phyloP scores from a whole-genome alignment of 108 stramenopile genomes.

The Cylindrotheca closterium region DNA sequence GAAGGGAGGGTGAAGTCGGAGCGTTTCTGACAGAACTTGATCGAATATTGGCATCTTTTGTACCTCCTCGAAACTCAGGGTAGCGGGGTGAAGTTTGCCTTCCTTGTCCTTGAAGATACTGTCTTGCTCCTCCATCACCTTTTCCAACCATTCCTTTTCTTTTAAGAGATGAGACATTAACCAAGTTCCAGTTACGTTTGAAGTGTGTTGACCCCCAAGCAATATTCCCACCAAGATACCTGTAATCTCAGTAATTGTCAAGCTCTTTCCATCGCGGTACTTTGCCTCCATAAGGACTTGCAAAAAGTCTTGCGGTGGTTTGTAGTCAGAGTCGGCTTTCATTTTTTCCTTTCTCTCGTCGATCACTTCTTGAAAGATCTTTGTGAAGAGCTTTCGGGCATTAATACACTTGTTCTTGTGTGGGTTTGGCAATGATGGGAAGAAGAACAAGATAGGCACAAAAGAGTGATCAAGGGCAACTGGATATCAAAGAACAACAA shows the following conservation, averaged over 20 bases:
- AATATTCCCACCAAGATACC: slow-evolving; percentile 72
- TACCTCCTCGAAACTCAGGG: slow-evolving; percentile 23
- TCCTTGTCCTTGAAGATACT: slow-evolving; percentile 13
- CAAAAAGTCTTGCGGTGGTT: slow-evolving; percentile 46
- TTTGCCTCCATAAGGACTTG: slow-evolving; percentile 70
- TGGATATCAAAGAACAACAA: not conserved
- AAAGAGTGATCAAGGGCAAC: slow-evolving; percentile 71
- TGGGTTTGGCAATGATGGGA: slow-evolving; percentile 64
- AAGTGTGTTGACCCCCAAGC: slow-evolving; percentile 83
- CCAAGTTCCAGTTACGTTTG: slow-evolving; percentile 72
- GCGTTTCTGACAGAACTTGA: slow-evolving; percentile 61
- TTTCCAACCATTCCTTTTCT: slow-evolving; percentile 34
- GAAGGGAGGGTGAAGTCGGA: slow-evolving; percentile 78
- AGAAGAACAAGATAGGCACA: slow-evolving; percentile 70
- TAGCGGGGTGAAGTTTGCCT: slow-evolving; percentile 8
- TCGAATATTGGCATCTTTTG: slow-evolving; percentile 37
- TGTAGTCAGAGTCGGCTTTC: slow-evolving; percentile 17
- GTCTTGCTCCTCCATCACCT: slow-evolving; percentile 52
- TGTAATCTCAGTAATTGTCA: slow-evolving; percentile 60
- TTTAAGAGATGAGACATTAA: slow-evolving; percentile 36
- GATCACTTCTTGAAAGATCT: slow-evolving; percentile 58
- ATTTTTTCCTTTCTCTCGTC: slow-evolving; percentile 32
- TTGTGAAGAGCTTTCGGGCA: slow-evolving; percentile 56
- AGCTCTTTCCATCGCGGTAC: slow-evolving; percentile 58
- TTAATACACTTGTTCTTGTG: slow-evolving; percentile 35